Base-by-base conservation (phyloP, 139 green algal species). In the Chloropicon primus region DNA sequence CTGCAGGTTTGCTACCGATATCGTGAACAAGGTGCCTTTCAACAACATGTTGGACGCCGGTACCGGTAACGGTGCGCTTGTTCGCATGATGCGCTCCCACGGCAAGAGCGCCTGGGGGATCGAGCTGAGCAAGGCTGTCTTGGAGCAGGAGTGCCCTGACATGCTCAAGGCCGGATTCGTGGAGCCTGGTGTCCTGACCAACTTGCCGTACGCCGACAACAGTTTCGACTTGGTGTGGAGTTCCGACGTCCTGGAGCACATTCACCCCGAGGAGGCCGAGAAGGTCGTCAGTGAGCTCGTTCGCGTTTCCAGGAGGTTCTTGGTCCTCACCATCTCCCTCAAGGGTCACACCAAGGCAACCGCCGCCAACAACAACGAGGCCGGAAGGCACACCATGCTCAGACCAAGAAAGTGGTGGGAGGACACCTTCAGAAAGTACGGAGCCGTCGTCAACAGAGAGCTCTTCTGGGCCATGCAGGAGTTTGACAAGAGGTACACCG, bases 151-250 rank as follows among this genome's bases (percentile, higher is more conserved):
- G 26, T 86, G 82, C 71, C 82, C 82, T 5, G 82, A 86, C 54
- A 73, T 86, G 74, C 74, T 86, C 28, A 26, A 80, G 28, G 82
- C 79, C 53, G 77, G 77, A 10, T 78, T 71, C 10, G 82, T 86
- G 26, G 80, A 86, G 72, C 77, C 80, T 0, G 82, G 82, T 1
- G 76, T 81, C 21, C 71, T 86, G 74, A 84, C 82, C 26, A 86
- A 86, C 80, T 77, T 86, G 25, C 82, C 82, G 24, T 86, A 78
- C 73, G 80, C 54, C 27, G 80, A 86, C 78, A 86, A 86, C 78
- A 26, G 41, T 22, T 86, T 86, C 27, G 82, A 86, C 77, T 25
- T 86, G 25, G 82, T 86, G 26, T 80, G 80, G 22, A 76, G 24
- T 26, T 62, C 80, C 2, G 82, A 86, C 27, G 82, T 84, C 71